Percentiles rank a stretch among this genome's conserved stretches.
These are phyloP conservation scores for Penicillium verhagenii DNA, from an alignment of 495 filamentous ascomycete species.

Conservation along the genomic window DNA sequence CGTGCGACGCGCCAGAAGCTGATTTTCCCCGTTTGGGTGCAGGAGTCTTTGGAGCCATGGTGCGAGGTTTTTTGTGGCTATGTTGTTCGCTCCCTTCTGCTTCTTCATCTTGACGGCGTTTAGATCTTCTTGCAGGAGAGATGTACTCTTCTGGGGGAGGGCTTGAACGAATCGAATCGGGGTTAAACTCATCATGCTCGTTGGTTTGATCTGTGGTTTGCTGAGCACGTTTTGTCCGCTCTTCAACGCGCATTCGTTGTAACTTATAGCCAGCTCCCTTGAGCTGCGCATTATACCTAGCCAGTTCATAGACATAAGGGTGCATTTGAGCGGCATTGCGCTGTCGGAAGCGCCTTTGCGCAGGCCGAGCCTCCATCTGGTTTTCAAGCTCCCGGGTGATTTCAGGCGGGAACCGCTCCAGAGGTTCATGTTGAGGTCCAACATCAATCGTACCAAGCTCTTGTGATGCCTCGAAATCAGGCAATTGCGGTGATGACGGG, in stretches of 20 bases:
- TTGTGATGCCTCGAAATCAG: neutral
- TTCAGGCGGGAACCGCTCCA: slow-evolving; percentile 21
- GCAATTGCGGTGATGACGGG: slow-evolving; percentile 29
- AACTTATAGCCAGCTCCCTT: slow-evolving; percentile 63
- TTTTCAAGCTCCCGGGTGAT: slow-evolving; percentile 30
- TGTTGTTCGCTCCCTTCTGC: neutral
- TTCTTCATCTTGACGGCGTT: slow-evolving; percentile 6
- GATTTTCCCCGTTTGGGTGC: slow-evolving; percentile 33
- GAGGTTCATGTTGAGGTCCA: slow-evolving; percentile 5
- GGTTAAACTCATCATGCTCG: slow-evolving; percentile 34
- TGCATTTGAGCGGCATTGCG: slow-evolving; percentile 75
- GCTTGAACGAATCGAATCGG: slow-evolving; percentile 31
- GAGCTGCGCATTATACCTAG: slow-evolving; percentile 60
- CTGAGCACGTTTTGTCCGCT: slow-evolving; percentile 17
- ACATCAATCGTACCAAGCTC: neutral
- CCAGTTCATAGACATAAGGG: slow-evolving; percentile 67
- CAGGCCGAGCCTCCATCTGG: slow-evolving; percentile 34
- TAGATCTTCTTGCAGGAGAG: slow-evolving; percentile 10
- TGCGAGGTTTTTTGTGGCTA: neutral
- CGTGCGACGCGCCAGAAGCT: slow-evolving; percentile 15
- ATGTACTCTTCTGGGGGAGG: slow-evolving; percentile 30
- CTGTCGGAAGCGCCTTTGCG: slow-evolving; percentile 54
- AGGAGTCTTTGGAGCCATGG: slow-evolving; percentile 1
- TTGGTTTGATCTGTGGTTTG: slow-evolving; percentile 56
- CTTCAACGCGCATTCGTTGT: slow-evolving; percentile 46